Base-by-base conservation (phyloP, 371 early-diverging fungal species). In the Rhizomucor pusillus region DNA sequence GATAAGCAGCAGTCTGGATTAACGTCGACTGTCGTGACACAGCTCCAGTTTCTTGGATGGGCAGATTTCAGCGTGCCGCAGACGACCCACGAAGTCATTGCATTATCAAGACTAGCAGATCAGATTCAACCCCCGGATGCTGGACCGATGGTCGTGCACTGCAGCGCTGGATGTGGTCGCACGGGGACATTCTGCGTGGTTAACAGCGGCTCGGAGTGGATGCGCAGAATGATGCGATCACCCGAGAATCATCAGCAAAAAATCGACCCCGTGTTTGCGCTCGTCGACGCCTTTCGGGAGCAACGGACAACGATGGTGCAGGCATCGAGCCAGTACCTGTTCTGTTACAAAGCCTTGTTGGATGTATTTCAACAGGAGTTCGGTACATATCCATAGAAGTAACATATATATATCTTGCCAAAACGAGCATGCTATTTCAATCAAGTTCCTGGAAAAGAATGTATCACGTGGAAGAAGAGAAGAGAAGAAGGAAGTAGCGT, bases 111-210 rank as follows among this genome's bases (percentile, higher is more conserved):
- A 11, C 56, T 78, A 11, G 65, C 71, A 2, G 66, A 78, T 50
- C 57, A 67, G 22, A 54, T 60, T 5, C 63, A 69, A 29, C 34
- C 37, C 11, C 36, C 39, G 20, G 52, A 59, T 4, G 63, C 67
- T 18, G 74, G 78, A 0, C 90, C 90, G 0, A 75, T 80, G 19
- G 60, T 88, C 5, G 89, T 91, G 9, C 90, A 91, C 58, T 91
- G 91, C 59, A 89, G 89, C 59, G 99, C 99, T 6, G 99, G 99
- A 5, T 94, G 96, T 61, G 99, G 99, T 3, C 79, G 99, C 33
- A 97, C 99, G 0, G 99, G 99, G 1, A 92, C 95, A 0, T 97
- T 97, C 69, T 92, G 93, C 56, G 67, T 71, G 5, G 41, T 75
- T 22, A 69, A 71, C 52, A 51, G 59, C 1, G 67, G 54, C n/a